phyloP scores from a whole-genome alignment of 164 flowering plant species.

The Nymphaea thermarum region DNA sequence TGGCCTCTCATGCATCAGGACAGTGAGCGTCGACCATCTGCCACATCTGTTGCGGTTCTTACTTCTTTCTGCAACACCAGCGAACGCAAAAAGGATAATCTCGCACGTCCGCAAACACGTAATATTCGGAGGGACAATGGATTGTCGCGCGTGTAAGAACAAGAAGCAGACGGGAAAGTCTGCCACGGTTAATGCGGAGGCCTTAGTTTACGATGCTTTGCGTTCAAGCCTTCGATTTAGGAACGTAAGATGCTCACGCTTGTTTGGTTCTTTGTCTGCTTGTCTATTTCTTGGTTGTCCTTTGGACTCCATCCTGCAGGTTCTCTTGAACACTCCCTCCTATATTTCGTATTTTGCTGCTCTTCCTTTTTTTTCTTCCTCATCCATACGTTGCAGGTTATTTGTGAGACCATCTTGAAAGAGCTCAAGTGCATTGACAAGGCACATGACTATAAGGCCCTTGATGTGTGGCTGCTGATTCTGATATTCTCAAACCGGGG shows the following conservation, averaged over 20 bases:
- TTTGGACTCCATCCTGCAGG: not conserved
- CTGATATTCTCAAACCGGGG: constrained; percentile 58
- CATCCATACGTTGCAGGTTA: constrained; percentile 20
- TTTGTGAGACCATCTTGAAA: constrained; percentile 63
- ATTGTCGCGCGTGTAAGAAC: constrained; percentile 16
- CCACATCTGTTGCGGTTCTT: constrained; percentile 66
- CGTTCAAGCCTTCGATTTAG: constrained; percentile 67
- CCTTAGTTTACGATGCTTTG: constrained; percentile 53
- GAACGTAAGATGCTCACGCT: constrained; percentile 28
- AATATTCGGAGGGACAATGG: constrained; percentile 38
- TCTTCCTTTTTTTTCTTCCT: too few relatives aligned
- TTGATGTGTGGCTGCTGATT: constrained; percentile 75
- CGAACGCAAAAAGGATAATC: constrained; percentile 52
- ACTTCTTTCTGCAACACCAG: constrained; percentile 51
- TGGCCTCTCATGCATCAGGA: constrained; percentile 66
- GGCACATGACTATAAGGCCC: constrained; percentile 58
- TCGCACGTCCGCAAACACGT: constrained; percentile 57
- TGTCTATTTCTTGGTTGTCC: not conserved
- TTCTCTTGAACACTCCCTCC: not conserved
- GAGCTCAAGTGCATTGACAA: constrained; percentile 47
- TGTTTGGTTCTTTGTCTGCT: not conserved
- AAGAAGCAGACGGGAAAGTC: constrained; percentile 59
- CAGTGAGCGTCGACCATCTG: constrained; percentile 53
- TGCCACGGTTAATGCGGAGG: constrained; percentile 31
- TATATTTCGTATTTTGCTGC: too few relatives aligned